A percentile compares a stretch with the other conserved stretches of the same genome.
phyloP scores from a whole-genome alignment of 768 basidiomycete genomes.

The Sistotremastrum niveocremeum region DNA sequence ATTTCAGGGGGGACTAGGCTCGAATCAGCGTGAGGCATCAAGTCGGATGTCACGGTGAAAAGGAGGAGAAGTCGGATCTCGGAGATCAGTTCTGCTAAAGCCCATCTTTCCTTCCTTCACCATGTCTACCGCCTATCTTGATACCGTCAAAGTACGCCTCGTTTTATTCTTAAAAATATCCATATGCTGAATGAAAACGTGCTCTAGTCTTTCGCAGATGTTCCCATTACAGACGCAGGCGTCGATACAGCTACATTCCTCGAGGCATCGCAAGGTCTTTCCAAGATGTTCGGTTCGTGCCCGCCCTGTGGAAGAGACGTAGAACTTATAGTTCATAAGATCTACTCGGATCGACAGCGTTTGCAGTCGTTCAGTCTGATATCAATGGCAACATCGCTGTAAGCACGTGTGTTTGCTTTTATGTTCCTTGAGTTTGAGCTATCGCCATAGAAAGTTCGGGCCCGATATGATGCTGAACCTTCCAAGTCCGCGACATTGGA shows the following conservation, averaged over 20 bases:
- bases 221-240: constrained; percentile 72
- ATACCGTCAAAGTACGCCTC: constrained; percentile 45
- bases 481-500: constrained; percentile 66
- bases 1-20: constrained; percentile 60
- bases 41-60: not conserved
- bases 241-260: constrained; percentile 82
- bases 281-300: constrained; percentile 74
- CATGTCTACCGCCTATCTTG: constrained; percentile 62
- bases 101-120: constrained; percentile 9
- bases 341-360: constrained; percentile 75
- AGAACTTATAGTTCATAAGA: constrained; percentile 29
- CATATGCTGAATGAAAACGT: not conserved
- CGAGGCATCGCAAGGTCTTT: constrained; percentile 78
- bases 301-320: not conserved
- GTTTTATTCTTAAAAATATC: not conserved
- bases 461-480: constrained; percentile 59
- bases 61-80: constrained; percentile 8
- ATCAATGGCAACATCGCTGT: constrained; percentile 87
- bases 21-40: constrained; percentile 77
- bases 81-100: constrained; percentile 11
- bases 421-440: not conserved
- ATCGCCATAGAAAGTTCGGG: constrained; percentile 67
- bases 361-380: constrained; percentile 72
- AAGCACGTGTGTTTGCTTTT: constrained; percentile 14
- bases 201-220: constrained; percentile 81